These are phyloP conservation scores for Westerdykella ornata DNA, from an alignment of 2,329 filamentous ascomycete genomes.

Conservation along the genomic window DNA sequence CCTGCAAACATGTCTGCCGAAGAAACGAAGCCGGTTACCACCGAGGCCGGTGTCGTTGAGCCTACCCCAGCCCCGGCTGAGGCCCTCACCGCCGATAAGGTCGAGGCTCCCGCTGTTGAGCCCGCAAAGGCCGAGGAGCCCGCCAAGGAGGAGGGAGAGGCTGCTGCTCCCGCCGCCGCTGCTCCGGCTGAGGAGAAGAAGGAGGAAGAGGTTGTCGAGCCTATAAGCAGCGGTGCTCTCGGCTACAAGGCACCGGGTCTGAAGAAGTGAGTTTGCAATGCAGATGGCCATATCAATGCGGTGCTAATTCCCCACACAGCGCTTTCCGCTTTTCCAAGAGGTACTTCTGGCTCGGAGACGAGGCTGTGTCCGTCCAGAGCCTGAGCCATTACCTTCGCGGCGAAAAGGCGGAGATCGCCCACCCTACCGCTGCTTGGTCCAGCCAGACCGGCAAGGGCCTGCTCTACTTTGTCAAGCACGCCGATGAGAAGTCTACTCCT, in stretches of 20 bases:
- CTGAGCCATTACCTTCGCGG: constrained; percentile 72
- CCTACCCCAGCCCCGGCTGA: constrained; percentile 27
- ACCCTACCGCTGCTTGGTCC: constrained; percentile 81
- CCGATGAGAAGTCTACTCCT: constrained; percentile 72
- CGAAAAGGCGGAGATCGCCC: constrained; percentile 75
- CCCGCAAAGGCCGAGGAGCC: constrained; percentile 40
- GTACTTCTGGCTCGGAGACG: constrained; percentile 65
- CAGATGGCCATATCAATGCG: constrained; percentile 3
- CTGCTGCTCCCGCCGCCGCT: constrained; percentile 13
- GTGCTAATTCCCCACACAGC: constrained; percentile 46
- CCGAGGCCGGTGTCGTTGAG: constrained; percentile 30
- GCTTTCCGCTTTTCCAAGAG: constrained; percentile 87
- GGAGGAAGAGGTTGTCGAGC: constrained; percentile 50
- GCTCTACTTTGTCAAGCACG: constrained; percentile 81
- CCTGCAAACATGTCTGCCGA: constrained; percentile 64
- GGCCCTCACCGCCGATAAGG: constrained; percentile 38
- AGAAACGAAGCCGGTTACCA: constrained; percentile 59
- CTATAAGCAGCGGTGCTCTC: constrained; percentile 74
- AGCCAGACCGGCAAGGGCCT: constrained; percentile 92
- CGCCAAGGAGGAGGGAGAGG: constrained; percentile 29
- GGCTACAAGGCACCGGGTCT: constrained; percentile 85
- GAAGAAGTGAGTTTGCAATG: constrained; percentile 66
- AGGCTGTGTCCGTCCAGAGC: constrained; percentile 65
- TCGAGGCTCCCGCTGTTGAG: constrained; percentile 24
- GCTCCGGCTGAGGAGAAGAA: constrained; percentile 35